These are phyloP conservation scores for Boletus coccyginus DNA, from an alignment of 768 basidiomycete genomes.

Conservation along the genomic window DNA sequence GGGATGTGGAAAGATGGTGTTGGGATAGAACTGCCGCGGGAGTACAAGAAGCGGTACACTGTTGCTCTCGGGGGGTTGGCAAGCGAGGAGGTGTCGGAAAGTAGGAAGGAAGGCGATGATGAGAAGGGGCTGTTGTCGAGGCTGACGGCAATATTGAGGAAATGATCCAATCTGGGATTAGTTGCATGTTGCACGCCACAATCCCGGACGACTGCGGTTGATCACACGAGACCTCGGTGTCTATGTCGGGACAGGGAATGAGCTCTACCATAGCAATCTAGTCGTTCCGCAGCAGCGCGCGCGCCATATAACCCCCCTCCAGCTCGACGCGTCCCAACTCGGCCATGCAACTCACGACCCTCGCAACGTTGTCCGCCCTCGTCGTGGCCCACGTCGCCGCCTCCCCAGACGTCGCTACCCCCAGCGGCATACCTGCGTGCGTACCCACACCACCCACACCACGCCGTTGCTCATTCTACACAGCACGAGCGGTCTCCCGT, in stretches of 20 bases:
- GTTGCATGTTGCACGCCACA: too few relatives aligned
- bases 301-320: background rate
- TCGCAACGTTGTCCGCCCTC: conserved; percentile 9
- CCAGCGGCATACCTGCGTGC: conserved; percentile 22
- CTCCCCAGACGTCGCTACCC: conserved; percentile 2
- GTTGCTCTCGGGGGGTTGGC: conserved; percentile 8
- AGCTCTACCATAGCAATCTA: too few relatives aligned
- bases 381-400: conserved; percentile 7
- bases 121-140: conserved; percentile 1
- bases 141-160: conserved; percentile 7
- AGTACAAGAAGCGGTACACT: conserved; percentile 73
- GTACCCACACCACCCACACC: too few relatives aligned
- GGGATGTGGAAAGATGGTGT: conserved; percentile 74
- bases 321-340: too few relatives aligned
- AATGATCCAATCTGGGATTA: background rate
- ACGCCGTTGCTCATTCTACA: background rate
- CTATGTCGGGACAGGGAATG: too few relatives aligned
- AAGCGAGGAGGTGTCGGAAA: background rate
- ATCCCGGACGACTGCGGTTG: too few relatives aligned
- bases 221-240: too few relatives aligned
- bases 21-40: conserved; percentile 64
- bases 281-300: background rate
- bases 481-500: conserved; percentile 24
- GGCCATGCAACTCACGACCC: conserved; percentile 13
- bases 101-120: background rate